Evolutionary conservation across 257 asterid species (phyloP).

Genomic region (Anisodus acutangulus): DNA sequence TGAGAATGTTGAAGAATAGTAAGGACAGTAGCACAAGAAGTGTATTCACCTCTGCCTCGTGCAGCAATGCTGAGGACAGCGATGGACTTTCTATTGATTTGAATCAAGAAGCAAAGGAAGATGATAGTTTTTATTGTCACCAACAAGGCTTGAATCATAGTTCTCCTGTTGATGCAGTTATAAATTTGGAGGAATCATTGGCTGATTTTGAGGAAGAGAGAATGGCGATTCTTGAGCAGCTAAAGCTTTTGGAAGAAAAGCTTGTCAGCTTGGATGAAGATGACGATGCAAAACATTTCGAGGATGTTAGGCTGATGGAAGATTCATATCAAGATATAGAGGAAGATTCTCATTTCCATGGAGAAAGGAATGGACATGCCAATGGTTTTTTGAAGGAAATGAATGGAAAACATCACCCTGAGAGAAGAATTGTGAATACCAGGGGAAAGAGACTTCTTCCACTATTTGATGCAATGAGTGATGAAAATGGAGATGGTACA

Average conservation of each 20-base stretch:
- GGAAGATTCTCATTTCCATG: neutral
- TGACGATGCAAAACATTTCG: slow-evolving; percentile 45
- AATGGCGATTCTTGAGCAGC: slow-evolving; percentile 80
- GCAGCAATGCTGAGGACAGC: slow-evolving; percentile 81
- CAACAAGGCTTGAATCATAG: slow-evolving; percentile 46
- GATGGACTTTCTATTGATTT: slow-evolving; percentile 78
- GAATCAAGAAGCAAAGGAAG: slow-evolving; percentile 74
- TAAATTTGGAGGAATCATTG: slow-evolving; percentile 77
- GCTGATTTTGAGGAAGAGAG: slow-evolving; percentile 91
- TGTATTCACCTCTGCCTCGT: slow-evolving; percentile 77
- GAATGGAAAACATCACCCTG: slow-evolving; percentile 53
- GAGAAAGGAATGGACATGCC: slow-evolving; percentile 40
- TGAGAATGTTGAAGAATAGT: slow-evolving; percentile 51
- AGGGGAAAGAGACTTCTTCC: slow-evolving; percentile 87
- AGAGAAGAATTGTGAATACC: slow-evolving; percentile 43
- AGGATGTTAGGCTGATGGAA: slow-evolving; percentile 46
- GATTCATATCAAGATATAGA: slow-evolving; percentile 36
- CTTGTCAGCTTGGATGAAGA: slow-evolving; percentile 54
- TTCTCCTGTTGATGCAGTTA: slow-evolving; percentile 67
- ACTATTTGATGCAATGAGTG: slow-evolving; percentile 71
- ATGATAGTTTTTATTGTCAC: slow-evolving; percentile 49
- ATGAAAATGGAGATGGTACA: slow-evolving; percentile 51
- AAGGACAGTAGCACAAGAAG: slow-evolving; percentile 62
- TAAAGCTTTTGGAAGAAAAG: slow-evolving; percentile 79
- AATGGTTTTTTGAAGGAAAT: slow-evolving; percentile 56